Percentiles rank a stretch among this genome's conserved stretches.
phyloP scores from a whole-genome alignment of 768 basidiomycete species.

The Boletus rubescentipes region DNA sequence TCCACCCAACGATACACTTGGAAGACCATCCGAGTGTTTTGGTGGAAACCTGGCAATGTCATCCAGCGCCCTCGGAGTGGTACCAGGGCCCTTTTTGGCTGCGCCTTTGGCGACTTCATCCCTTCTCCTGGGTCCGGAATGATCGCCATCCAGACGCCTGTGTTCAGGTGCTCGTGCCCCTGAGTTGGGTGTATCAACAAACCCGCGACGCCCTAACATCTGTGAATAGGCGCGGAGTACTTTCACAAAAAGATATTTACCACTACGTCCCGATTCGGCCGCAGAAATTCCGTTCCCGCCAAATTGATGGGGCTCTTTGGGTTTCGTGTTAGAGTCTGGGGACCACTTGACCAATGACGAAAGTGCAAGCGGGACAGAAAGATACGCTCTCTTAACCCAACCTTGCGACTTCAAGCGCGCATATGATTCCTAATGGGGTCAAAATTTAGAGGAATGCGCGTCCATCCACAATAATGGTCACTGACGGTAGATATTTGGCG shows the following conservation, averaged over 20 bases:
- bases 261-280: constrained; percentile 3
- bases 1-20: background rate
- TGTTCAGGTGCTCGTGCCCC: background rate
- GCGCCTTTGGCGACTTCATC: background rate
- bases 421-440: constrained; percentile 14
- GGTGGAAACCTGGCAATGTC: background rate
- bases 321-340: background rate
- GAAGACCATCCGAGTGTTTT: background rate
- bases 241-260: constrained; percentile 1
- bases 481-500: constrained; percentile 55
- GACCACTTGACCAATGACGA: constrained; percentile 2
- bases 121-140: background rate
- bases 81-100: background rate
- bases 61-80: background rate
- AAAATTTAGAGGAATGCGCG: background rate
- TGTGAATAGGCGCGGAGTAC: background rate
- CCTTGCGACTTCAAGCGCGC: constrained; percentile 1
- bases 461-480: constrained; percentile 13
- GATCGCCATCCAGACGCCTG: background rate
- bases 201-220: background rate
- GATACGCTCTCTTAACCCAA: constrained; percentile 15
- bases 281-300: background rate
- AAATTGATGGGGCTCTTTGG: background rate
- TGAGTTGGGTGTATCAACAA: background rate
- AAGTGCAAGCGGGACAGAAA: constrained; percentile 3